Percentiles rank a stretch among this genome's conserved stretches.
Conservation (phyloP, 2,329 filamentous ascomycete species). For the Ophiocordyceps unilateralis region DNA sequence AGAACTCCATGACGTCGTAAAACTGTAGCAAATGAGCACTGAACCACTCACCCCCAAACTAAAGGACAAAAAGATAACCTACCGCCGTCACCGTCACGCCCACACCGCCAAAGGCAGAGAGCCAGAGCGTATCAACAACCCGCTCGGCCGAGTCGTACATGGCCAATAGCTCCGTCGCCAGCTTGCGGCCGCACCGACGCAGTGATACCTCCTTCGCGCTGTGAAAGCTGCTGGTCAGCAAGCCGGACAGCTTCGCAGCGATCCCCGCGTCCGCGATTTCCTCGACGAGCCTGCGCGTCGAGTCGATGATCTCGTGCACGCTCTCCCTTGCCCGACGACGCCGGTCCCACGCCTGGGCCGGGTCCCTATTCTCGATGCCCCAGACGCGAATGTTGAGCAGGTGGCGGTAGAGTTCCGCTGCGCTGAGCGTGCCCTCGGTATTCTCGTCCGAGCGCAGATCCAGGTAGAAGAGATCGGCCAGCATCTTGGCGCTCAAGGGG, state of each 20-base stretch:
- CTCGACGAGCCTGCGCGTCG: slow-evolving; percentile 21
- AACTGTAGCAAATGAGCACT: slow-evolving; percentile 13
- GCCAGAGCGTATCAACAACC: slow-evolving; percentile 19
- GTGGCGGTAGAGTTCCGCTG: slow-evolving; percentile 22
- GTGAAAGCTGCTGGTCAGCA: slow-evolving; percentile 10
- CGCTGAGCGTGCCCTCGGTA: slow-evolving; percentile 27
- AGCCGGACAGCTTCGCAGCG: slow-evolving; percentile 9
- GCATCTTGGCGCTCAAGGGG: slow-evolving; percentile 35
- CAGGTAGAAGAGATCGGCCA: slow-evolving; percentile 39
- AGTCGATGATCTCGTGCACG: slow-evolving; percentile 17
- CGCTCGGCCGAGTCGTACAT: slow-evolving; percentile 15
- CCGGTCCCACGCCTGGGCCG: slow-evolving; percentile 26
- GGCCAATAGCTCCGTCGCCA: slow-evolving; percentile 18
- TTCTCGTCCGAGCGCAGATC: slow-evolving; percentile 37
- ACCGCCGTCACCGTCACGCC: slow-evolving; percentile 21
- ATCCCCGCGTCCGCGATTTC: slow-evolving; percentile 17
- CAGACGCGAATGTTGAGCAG: slow-evolving; percentile 26
- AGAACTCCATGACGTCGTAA: slow-evolving; percentile 24
- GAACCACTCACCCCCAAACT: not conserved
- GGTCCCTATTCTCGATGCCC: slow-evolving; percentile 29
- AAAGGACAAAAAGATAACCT: too few relatives aligned
- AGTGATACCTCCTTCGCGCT: slow-evolving; percentile 17
- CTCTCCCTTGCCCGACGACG: slow-evolving; percentile 24
- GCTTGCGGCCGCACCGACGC: slow-evolving; percentile 19
- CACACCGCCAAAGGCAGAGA: slow-evolving; percentile 21